Conservation (phyloP, 108 stramenopile species). For the Mayamaea pseudoterrestris region DNA sequence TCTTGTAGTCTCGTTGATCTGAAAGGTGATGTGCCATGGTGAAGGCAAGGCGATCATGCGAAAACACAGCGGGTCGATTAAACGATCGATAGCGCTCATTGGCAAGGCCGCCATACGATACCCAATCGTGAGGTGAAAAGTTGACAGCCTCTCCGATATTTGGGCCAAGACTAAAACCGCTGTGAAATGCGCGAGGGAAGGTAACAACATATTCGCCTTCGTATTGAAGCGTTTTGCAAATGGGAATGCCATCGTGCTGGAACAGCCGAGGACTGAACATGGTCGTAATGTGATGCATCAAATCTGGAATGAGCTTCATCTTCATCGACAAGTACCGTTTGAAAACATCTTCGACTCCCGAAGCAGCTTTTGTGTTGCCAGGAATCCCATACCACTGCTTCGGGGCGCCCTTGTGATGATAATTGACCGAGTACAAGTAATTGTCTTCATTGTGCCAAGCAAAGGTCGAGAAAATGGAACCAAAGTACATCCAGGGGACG, state of each 20-base stretch:
- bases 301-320: constrained; percentile 83
- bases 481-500: constrained; percentile 94
- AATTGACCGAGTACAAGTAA: constrained; percentile 97
- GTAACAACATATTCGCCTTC: constrained; percentile 93
- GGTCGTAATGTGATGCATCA: constrained; percentile 91
- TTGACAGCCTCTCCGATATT: constrained; percentile 95
- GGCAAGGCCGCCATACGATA: constrained; percentile 81
- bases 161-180: constrained; percentile 91
- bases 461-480: constrained; percentile 93
- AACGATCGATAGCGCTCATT: constrained; percentile 85
- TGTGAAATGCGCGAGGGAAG: constrained; percentile 94
- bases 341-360: constrained; percentile 77
- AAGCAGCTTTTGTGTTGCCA: constrained; percentile 60
- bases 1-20: constrained; percentile 43
- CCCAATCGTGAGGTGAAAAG: constrained; percentile 91
- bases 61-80: constrained; percentile 80
- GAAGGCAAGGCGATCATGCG: constrained; percentile 83
- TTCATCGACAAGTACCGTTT: constrained; percentile 86
- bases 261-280: constrained; percentile 86
- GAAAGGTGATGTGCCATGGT: constrained; percentile 78
- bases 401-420: constrained; percentile 90
- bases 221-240: constrained; percentile 83
- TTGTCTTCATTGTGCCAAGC: constrained; percentile 99
- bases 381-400: constrained; percentile 98
- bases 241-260: constrained; percentile 67